phyloP scores from a whole-genome alignment of 768 basidiomycete species.

The Suillus discolor region DNA sequence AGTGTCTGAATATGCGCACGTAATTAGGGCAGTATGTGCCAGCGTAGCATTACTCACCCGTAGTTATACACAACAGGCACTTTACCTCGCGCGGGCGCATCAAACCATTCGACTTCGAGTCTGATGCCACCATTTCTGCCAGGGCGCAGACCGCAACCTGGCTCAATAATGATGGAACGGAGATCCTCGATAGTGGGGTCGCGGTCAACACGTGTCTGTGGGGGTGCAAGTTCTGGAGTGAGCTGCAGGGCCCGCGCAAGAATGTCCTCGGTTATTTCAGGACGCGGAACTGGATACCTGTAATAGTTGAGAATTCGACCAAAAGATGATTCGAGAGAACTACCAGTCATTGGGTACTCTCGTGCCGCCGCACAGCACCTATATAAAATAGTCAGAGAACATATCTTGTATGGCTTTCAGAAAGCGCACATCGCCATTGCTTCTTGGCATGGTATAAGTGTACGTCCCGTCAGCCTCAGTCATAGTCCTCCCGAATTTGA shows the following conservation, averaged over 20 bases:
- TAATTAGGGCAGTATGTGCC: background rate
- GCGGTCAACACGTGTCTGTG: slow-evolving; percentile 48
- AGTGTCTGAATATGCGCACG: slow-evolving; percentile 44
- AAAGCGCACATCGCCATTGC: slow-evolving; percentile 42
- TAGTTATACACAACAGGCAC: slow-evolving; percentile 66
- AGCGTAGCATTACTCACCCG: slow-evolving; percentile 45
- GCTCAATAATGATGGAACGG: slow-evolving; percentile 47
- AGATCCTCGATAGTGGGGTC: slow-evolving; percentile 53
- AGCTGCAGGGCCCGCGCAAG: slow-evolving; percentile 52
- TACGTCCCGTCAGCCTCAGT: slow-evolving; percentile 33
- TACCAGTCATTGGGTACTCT: slow-evolving; percentile 64
- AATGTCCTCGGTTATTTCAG: slow-evolving; percentile 62
- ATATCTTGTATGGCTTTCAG: background rate
- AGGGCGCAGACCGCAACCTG: slow-evolving; percentile 68
- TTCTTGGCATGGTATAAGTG: slow-evolving; percentile 39
- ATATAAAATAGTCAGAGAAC: background rate
- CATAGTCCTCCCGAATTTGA: slow-evolving; percentile 39
- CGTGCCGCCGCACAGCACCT: slow-evolving; percentile 66
- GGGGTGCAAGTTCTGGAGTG: slow-evolving; percentile 60
- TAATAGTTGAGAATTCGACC: background rate
- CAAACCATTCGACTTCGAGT: slow-evolving; percentile 50
- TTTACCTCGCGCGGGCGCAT: slow-evolving; percentile 26
- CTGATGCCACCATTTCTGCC: slow-evolving; percentile 68
- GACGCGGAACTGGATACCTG: slow-evolving; percentile 67
- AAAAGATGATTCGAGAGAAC: background rate